Base-by-base conservation (phyloP, 129 eudicot genomes). In the Calendula officinalis region DNA sequence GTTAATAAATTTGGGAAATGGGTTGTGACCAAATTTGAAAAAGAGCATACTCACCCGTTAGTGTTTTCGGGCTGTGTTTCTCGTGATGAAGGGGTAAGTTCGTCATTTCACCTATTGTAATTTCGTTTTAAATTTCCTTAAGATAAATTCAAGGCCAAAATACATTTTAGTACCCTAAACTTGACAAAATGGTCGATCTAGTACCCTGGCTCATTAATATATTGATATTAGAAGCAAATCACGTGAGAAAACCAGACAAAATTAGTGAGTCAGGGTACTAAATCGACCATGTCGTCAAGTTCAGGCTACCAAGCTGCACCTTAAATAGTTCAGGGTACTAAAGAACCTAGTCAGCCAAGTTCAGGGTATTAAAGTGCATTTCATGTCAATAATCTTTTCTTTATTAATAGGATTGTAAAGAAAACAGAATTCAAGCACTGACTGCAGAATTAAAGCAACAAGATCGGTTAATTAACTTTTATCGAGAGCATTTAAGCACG, bases 341-440 rank as follows among this genome's bases (percentile, higher is more conserved):
- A 2, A 22, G 30, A 22, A 22, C 30, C 30, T 22, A 22, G 30
- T 22, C 30, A 22, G 30, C 30, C 30, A 22, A 8, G 16, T 34
- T 60, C 27, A 27, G 30, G 50, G n/a, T 32, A 16, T 53, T 12
- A 36, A 32, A 70, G 2, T 13, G 33, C 12, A 52, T 10, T 40
- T 61, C 37, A 50, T 16, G 22, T 45, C 38, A 9, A 50, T 72
- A 62, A 22, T 41, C 33, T 42, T 41, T 22, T 60, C 16, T 15
- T 66, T 33, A 3, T 44, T 76, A 66, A 2, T 64, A 86, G 88
- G 83, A 78, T 61, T 64, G 59, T 39, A 86, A 86, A 69, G 83
- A 86, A 51, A 64, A 52, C 71, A 74, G 56, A 60, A 86, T 86
- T 45, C 76, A 86, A 80, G 88, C 76, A 68, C 74, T 86, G 15